A percentile compares a stretch with the other conserved stretches of the same genome.
phyloP scores from a whole-genome alignment of 768 basidiomycete species.

The Mycena belliarum region DNA sequence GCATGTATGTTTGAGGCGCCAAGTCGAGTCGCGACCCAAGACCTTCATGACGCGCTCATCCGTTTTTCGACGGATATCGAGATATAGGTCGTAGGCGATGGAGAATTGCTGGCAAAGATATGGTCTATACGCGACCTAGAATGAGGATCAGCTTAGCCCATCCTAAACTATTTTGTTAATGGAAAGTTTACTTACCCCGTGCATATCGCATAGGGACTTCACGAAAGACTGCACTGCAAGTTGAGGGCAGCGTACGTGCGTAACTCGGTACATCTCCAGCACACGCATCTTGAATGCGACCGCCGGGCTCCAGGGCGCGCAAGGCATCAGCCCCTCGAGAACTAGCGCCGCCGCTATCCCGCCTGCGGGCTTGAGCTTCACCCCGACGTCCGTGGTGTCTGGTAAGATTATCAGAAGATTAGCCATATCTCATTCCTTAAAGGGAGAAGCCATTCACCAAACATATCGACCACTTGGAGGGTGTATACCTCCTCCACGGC shows the following conservation, averaged over 20 bases:
- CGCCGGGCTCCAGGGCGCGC: conserved; percentile 10
- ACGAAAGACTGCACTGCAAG: not conserved
- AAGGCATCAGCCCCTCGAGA: not conserved
- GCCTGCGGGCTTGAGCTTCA: not conserved
- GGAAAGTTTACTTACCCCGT: not conserved
- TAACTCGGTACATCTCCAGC: not conserved
- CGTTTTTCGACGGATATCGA: conserved; percentile 9
- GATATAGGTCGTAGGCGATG: conserved; percentile 22
- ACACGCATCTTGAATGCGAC: conserved; percentile 9
- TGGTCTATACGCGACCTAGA: not conserved
- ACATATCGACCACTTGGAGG: not conserved
- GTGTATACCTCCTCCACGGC: not conserved
- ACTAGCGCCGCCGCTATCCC: not conserved
- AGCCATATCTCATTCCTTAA: not conserved
- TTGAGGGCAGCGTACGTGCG: too few relatives aligned
- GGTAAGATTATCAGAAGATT: not conserved
- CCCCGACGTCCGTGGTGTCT: not conserved
- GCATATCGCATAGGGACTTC: not conserved
- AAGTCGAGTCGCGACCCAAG: not conserved
- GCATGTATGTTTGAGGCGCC: conserved; percentile 27
- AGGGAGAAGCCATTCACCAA: not conserved
- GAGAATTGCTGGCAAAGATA: conserved; percentile 15
- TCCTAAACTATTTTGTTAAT: too few relatives aligned
- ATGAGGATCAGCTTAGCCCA: too few relatives aligned
- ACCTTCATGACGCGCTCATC: conserved; percentile 2